Percentiles rank a stretch among this genome's conserved stretches.
Conservation (phyloP, 75 land plant genomes). For the Pinus tabuliformis region DNA sequence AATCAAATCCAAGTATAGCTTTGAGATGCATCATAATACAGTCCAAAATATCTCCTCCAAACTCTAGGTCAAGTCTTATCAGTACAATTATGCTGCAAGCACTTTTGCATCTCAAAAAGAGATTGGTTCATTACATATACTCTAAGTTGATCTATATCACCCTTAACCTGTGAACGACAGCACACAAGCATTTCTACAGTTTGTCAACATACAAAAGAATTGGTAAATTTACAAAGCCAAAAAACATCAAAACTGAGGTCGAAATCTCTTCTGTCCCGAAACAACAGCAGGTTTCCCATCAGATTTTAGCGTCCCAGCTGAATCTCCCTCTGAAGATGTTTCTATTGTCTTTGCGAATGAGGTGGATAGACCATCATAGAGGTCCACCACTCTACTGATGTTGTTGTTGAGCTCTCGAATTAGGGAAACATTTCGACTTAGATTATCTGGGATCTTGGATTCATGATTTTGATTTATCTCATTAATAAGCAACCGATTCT, state of each 20-base stretch:
- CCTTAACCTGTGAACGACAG: too few relatives aligned
- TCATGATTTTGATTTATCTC: slow-evolving; percentile 67
- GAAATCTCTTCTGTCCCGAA: slow-evolving; percentile 23
- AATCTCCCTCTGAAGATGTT: slow-evolving; percentile 30
- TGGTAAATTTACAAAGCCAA: too few relatives aligned
- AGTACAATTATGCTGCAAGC: too few relatives aligned
- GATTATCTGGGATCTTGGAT: slow-evolving; percentile 49
- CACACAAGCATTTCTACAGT: too few relatives aligned
- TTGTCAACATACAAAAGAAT: too few relatives aligned
- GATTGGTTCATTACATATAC: too few relatives aligned
- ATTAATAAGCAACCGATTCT: slow-evolving; percentile 54
- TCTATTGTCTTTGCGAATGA: slow-evolving; percentile 30
- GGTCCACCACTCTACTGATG: slow-evolving; percentile 48
- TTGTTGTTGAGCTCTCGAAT: slow-evolving; percentile 55
- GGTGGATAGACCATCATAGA: slow-evolving; percentile 41
- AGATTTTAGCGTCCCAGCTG: slow-evolving; percentile 23
- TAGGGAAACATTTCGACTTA: slow-evolving; percentile 46
- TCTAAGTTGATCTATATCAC: too few relatives aligned
- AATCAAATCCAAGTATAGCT: too few relatives aligned
- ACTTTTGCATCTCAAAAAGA: too few relatives aligned
- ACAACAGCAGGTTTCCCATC: slow-evolving; percentile 22
- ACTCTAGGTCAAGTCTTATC: too few relatives aligned
- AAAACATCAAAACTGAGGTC: slow-evolving; percentile 1
- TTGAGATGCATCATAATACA: too few relatives aligned
- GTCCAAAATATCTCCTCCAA: too few relatives aligned